These are phyloP conservation scores for Pseudoscleropodium purum DNA, from an alignment of 225 moss, liverwort and hornwort genomes.

Conservation along the genomic window DNA sequence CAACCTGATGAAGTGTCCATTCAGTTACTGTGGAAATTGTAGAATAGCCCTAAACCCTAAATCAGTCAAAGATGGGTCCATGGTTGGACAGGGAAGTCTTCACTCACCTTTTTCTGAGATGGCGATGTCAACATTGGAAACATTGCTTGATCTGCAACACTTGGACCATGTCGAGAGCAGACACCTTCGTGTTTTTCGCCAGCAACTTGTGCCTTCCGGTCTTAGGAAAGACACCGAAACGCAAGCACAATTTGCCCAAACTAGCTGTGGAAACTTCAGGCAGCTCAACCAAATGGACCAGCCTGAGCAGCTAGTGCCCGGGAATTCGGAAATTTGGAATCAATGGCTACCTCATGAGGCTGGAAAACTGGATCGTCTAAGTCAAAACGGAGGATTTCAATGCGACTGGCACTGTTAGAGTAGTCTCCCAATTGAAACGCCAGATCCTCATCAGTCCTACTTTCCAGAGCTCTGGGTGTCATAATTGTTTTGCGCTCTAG, in stretches of 20 bases:
- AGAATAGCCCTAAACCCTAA: neutral
- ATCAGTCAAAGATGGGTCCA: neutral
- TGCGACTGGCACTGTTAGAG: neutral
- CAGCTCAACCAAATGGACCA: neutral
- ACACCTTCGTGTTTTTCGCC: neutral
- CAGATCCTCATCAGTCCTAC: neutral
- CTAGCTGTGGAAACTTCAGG: neutral
- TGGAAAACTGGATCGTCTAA: neutral
- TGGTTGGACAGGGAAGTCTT: neutral
- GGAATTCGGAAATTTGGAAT: neutral
- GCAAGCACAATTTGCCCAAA: neutral
- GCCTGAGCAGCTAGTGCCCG: neutral
- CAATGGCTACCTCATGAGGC: neutral
- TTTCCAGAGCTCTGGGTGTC: no score
- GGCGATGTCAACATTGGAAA: neutral
- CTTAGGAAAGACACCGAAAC: neutral
- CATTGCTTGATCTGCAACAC: neutral
- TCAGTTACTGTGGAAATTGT: neutral
- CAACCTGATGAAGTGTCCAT: neutral
- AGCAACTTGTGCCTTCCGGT: neutral
- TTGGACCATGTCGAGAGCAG: neutral
- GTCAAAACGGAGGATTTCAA: neutral
- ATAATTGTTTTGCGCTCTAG: neutral
- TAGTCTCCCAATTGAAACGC: neutral
- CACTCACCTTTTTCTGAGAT: neutral